phyloP scores from a whole-genome alignment of 257 asterid species.

The Linaria vulgaris region DNA sequence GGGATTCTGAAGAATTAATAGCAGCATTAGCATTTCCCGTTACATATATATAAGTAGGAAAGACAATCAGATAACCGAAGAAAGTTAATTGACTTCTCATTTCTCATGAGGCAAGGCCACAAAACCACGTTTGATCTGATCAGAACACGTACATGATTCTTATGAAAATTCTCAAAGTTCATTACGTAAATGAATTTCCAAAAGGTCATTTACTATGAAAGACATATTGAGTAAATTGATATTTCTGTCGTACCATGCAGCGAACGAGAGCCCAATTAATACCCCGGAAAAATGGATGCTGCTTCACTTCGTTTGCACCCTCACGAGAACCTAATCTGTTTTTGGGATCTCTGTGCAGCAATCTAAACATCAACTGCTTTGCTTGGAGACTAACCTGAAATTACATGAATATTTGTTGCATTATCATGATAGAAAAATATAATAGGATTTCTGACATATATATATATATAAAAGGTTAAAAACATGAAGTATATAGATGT shows the following conservation, averaged over 20 bases:
- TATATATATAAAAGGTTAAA: no score
- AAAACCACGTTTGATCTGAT: background rate
- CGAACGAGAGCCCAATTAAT: constrained; percentile 94
- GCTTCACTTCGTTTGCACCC: constrained; percentile 90
- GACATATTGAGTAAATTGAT: constrained; percentile 1
- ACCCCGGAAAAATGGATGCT: constrained; percentile 85
- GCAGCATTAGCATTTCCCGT: constrained; percentile 22
- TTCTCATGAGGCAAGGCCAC: background rate
- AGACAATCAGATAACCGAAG: background rate
- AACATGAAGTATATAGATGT: background rate
- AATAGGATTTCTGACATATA: background rate
- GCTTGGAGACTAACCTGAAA: constrained; percentile 83
- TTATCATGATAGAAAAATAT: background rate
- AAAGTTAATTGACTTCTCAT: constrained; percentile 4
- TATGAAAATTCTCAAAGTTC: no score
- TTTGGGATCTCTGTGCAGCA: constrained; percentile 92
- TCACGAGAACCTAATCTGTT: constrained; percentile 87
- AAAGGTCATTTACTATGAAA: background rate
- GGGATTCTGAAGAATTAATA: constrained; percentile 51
- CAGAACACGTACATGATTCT: no score
- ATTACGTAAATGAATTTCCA: background rate
- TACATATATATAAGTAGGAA: background rate
- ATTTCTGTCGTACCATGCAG: constrained; percentile 57
- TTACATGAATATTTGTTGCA: background rate
- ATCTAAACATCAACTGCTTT: constrained; percentile 78